Evolutionary conservation across 768 basidiomycete genomes (phyloP).

Genomic region (Psilocybe sp.): DNA sequence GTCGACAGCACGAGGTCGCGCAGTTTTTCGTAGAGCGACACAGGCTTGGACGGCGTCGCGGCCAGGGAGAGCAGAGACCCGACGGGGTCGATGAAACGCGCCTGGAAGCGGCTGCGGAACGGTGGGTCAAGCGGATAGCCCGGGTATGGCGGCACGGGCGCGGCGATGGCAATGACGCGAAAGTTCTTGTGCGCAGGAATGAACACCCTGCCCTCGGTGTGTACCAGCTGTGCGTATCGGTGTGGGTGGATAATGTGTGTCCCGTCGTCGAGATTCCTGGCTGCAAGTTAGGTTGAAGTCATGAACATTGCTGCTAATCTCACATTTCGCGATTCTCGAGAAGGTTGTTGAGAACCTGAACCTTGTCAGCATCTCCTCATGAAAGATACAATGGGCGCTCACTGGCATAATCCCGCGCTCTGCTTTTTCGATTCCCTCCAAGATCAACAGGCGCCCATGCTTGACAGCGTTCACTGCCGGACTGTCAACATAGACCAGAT

Average conservation of each 20-base stretch:
- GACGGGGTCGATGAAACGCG: slow-evolving; percentile 62
- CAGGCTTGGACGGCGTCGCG: slow-evolving; percentile 9
- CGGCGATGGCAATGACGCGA: slow-evolving; percentile 66
- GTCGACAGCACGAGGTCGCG: slow-evolving; percentile 58
- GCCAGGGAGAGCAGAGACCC: slow-evolving; percentile 47
- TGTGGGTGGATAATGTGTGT: slow-evolving; percentile 68
- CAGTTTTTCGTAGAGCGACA: slow-evolving; percentile 40
- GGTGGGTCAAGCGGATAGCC: slow-evolving; percentile 68
- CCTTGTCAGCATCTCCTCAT: slow-evolving; percentile 6
- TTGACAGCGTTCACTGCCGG: slow-evolving; percentile 66
- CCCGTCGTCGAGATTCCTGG: slow-evolving; percentile 66
- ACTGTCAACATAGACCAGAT: slow-evolving; percentile 65
- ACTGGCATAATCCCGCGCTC: slow-evolving; percentile 74
- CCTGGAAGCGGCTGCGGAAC: slow-evolving; percentile 67
- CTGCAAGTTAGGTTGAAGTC: not conserved
- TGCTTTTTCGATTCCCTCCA: slow-evolving; percentile 72
- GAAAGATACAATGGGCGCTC: slow-evolving; percentile 16
- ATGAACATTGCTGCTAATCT: slow-evolving; percentile 3
- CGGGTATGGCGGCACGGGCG: slow-evolving; percentile 66
- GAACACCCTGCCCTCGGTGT: slow-evolving; percentile 41
- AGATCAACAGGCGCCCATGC: slow-evolving; percentile 58
- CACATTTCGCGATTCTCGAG: slow-evolving; percentile 73
- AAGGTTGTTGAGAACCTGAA: slow-evolving; percentile 59
- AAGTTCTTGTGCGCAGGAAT: slow-evolving; percentile 68
- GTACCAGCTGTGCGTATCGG: slow-evolving; percentile 50